A percentile compares a stretch with the other conserved stretches of the same genome.
Evolutionary conservation across 192 early-diverging fungal species (phyloP).

Genomic region (Geranomyces michiganensis): DNA sequence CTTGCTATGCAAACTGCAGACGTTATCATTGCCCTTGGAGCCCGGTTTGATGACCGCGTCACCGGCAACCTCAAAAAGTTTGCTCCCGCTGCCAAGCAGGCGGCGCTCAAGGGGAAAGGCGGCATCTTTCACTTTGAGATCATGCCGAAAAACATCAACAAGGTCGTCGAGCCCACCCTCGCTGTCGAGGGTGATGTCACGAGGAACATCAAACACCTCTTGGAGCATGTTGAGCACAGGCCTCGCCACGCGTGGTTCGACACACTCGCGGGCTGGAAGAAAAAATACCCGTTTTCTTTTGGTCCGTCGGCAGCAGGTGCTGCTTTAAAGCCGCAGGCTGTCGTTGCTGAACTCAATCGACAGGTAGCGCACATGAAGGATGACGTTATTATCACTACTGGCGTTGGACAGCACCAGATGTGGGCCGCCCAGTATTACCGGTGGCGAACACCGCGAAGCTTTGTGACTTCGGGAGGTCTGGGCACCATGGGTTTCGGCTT

Average conservation of each 20-base stretch:
- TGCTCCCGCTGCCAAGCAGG: slow-evolving; percentile 89
- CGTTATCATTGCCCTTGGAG: slow-evolving; percentile 91
- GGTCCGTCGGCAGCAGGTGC: slow-evolving; percentile 60
- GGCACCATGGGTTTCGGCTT: slow-evolving; percentile 99
- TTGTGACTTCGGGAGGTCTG: slow-evolving; percentile 94
- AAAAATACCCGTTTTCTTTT: slow-evolving; percentile 89
- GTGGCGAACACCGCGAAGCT: slow-evolving; percentile 86
- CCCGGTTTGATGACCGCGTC: slow-evolving; percentile 98
- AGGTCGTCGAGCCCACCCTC: slow-evolving; percentile 87
- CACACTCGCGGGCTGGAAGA: slow-evolving; percentile 83
- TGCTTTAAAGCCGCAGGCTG: slow-evolving; percentile 87
- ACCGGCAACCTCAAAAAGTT: slow-evolving; percentile 89
- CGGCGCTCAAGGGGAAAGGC: slow-evolving; percentile 82
- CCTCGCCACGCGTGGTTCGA: slow-evolving; percentile 85
- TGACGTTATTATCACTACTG: slow-evolving; percentile 92
- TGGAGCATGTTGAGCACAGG: slow-evolving; percentile 72
- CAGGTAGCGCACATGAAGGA: slow-evolving; percentile 84
- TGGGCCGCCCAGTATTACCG: slow-evolving; percentile 96
- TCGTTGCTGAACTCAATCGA: slow-evolving; percentile 89
- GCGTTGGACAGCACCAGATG: slow-evolving; percentile 99
- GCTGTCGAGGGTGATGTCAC: slow-evolving; percentile 96
- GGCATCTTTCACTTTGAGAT: slow-evolving; percentile 99
- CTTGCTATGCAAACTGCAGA: slow-evolving; percentile 97
- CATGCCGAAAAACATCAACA: slow-evolving; percentile 99
- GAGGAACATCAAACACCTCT: slow-evolving; percentile 77